These are phyloP conservation scores for button mushroom (Agaricus bisporus) DNA, from an alignment of 768 basidiomycete genomes.

Conservation along the genomic window DNA sequence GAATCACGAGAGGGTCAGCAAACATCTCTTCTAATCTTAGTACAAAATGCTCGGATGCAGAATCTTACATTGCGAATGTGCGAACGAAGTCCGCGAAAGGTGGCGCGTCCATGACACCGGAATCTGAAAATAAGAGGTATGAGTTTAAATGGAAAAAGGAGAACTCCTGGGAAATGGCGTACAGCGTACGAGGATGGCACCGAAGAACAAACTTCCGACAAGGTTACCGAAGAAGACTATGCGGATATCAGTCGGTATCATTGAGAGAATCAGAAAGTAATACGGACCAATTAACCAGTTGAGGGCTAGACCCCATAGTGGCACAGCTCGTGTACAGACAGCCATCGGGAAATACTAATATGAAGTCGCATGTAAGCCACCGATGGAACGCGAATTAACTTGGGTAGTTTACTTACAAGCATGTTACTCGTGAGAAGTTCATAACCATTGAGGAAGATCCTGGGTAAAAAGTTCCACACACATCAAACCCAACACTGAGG, in stretches of 20 bases:
- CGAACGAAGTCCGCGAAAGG: conserved; percentile 53
- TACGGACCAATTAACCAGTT: conserved; percentile 64
- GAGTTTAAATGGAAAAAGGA: not conserved
- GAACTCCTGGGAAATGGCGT: conserved; percentile 17
- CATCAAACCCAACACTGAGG: too few relatives aligned
- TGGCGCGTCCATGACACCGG: conserved; percentile 49
- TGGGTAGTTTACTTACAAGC: conserved; percentile 40
- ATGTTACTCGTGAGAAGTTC: conserved; percentile 74
- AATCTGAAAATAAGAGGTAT: conserved; percentile 34
- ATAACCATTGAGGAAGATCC: conserved; percentile 67
- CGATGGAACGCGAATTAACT: not conserved
- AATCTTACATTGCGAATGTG: conserved; percentile 52
- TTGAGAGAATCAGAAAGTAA: not conserved
- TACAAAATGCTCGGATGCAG: not conserved
- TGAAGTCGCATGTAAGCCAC: too few relatives aligned
- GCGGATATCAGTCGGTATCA: not conserved
- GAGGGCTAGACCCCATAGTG: conserved; percentile 62
- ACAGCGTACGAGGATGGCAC: conserved; percentile 61
- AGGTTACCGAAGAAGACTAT: conserved; percentile 67
- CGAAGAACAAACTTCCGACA: conserved; percentile 65
- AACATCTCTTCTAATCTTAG: too few relatives aligned
- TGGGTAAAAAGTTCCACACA: conserved; percentile 19
- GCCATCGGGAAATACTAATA: conserved; percentile 71
- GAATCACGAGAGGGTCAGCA: not conserved
- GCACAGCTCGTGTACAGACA: conserved; percentile 49